Conservation (phyloP, 2,329 filamentous ascomycete genomes). For the Ascochyta fabae region DNA sequence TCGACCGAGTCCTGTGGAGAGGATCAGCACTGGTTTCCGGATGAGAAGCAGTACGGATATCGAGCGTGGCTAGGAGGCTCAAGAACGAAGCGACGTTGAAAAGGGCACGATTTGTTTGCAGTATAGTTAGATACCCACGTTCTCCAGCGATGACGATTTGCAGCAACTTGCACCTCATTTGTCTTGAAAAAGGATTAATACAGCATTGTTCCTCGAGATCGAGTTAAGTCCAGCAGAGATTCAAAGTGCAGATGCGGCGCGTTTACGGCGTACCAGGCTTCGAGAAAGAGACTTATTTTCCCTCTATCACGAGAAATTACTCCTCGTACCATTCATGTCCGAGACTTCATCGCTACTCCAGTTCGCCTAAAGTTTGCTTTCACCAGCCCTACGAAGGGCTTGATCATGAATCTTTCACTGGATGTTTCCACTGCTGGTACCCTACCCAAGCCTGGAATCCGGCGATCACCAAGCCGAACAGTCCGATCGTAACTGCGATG, state of each 20-base stretch:
- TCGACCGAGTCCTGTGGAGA: conserved; percentile 29
- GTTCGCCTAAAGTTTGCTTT: no score
- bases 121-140: conserved; percentile 1
- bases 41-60: conserved; percentile 42
- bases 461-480: conserved; percentile 33
- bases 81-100: not conserved
- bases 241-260: no score
- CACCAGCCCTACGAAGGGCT: no score
- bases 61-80: conserved; percentile 17
- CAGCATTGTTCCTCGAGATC: no score
- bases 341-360: no score
- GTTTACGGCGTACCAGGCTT: no score
- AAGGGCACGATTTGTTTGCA: not conserved
- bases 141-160: not conserved
- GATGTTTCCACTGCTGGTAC: conserved; percentile 45
- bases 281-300: no score
- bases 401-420: conserved; percentile 11
- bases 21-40: conserved; percentile 43
- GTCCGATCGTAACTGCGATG: conserved; percentile 37
- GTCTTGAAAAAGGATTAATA: no score
- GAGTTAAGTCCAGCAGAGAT: no score
- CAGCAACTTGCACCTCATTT: not conserved
- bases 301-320: no score
- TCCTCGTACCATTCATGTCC: no score
- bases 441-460: conserved; percentile 41